phyloP scores from a whole-genome alignment of 2,329 filamentous ascomycete genomes.

The Magnaporthales sp. region DNA sequence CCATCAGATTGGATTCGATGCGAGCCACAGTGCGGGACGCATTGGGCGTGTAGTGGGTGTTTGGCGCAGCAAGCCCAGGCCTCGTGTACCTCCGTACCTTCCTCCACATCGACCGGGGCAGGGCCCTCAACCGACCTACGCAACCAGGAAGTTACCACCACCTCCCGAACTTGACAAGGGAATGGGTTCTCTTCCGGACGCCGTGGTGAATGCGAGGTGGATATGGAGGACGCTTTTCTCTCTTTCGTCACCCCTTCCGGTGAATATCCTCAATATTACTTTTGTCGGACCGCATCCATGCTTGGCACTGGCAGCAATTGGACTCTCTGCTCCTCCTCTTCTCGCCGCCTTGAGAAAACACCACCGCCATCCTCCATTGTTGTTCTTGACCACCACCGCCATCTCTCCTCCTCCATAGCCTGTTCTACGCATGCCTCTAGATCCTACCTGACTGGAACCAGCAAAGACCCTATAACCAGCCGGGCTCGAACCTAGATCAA shows the following conservation, averaged over 20 bases:
- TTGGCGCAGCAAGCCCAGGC: background rate
- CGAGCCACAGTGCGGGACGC: background rate
- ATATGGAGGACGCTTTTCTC: conserved; percentile 3
- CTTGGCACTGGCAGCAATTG: background rate
- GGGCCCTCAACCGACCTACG: conserved; percentile 2
- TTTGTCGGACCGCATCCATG: background rate
- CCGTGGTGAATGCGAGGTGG: conserved; percentile 3
- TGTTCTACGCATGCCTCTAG: background rate
- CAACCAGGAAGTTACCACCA: conserved; percentile 4
- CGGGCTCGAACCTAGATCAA: background rate
- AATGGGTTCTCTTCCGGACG: conserved; percentile 4
- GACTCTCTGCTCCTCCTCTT: background rate
- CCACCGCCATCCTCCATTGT: background rate
- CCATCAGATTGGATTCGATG: background rate
- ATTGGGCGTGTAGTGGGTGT: background rate
- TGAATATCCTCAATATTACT: background rate
- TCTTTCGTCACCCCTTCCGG: conserved; percentile 2
- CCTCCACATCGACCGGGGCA: conserved; percentile 4
- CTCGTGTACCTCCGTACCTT: background rate
- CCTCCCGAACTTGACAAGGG: conserved; percentile 1
- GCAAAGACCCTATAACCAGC: background rate
- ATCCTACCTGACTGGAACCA: background rate
- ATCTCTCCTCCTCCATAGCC: background rate
- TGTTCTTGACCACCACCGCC: background rate
- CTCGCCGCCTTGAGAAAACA: background rate